These are phyloP conservation scores for Clarireedia homoeocarpa DNA, from an alignment of 2,329 filamentous ascomycete species.

Conservation along the genomic window DNA sequence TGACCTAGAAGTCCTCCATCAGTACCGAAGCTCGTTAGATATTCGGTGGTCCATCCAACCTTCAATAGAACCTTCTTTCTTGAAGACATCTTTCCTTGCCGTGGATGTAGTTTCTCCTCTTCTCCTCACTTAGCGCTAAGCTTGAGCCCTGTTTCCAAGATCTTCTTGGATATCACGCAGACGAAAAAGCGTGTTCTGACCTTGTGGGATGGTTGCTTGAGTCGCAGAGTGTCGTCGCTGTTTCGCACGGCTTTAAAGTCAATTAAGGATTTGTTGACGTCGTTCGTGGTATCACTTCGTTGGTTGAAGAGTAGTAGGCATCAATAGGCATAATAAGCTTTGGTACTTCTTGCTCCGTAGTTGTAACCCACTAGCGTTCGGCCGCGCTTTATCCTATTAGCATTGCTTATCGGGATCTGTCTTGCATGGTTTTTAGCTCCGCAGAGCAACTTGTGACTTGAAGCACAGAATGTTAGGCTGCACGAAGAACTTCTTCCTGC, in stretches of 20 bases:
- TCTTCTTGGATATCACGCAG: neutral
- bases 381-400: constrained; percentile 15
- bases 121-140: neutral
- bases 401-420: constrained; percentile 3
- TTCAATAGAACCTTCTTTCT: constrained; percentile 63
- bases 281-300: constrained; percentile 1
- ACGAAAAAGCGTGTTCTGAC: neutral
- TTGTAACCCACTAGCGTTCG: constrained; percentile 3
- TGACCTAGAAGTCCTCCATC: constrained; percentile 56
- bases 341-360: constrained; percentile 1
- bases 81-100: constrained; percentile 6
- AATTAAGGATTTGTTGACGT: neutral
- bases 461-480: neutral
- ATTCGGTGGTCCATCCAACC: constrained; percentile 34
- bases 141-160: neutral
- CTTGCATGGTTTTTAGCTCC: neutral
- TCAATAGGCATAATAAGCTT: constrained; percentile 6
- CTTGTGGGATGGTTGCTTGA: neutral
- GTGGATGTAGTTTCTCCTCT: constrained; percentile 1
- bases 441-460: neutral
- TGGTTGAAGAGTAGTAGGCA: neutral
- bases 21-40: neutral
- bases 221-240: neutral
- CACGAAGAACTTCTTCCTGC: neutral
- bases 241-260: neutral